These are phyloP conservation scores for Metschnikowia drakensbergensis DNA, from an alignment of 805 yeast species.

Conservation along the genomic window DNA sequence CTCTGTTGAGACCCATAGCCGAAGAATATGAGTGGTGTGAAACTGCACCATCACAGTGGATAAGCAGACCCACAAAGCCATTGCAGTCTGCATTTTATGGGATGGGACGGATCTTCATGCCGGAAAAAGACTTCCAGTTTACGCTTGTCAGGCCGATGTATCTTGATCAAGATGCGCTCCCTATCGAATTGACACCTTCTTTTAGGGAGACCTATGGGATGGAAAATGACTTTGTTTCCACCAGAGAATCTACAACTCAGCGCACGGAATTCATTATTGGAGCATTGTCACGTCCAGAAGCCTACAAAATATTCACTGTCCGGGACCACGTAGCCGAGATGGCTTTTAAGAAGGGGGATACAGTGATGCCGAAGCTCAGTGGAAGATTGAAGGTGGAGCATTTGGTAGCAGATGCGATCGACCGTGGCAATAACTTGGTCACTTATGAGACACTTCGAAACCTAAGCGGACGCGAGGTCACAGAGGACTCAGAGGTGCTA, in stretches of 20 bases:
- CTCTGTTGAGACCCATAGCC: constrained; percentile 7
- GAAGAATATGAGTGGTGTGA: constrained; percentile 28
- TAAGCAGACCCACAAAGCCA: constrained; percentile 15
- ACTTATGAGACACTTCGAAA: constrained; percentile 23
- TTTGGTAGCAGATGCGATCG: constrained; percentile 37
- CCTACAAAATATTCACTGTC: constrained; percentile 23
- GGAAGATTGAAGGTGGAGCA: constrained; percentile 49
- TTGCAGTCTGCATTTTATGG: constrained; percentile 36
- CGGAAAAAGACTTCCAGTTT: constrained; percentile 38
- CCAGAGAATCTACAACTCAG: constrained; percentile 24
- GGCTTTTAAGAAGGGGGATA: constrained; percentile 21
- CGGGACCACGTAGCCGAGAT: constrained; percentile 2
- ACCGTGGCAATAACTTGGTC: constrained; percentile 33
- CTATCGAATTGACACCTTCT: constrained; percentile 26
- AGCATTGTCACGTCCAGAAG: constrained; percentile 21
- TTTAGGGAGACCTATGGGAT: constrained; percentile 30
- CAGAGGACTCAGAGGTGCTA: constrained; percentile 14
- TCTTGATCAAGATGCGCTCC: constrained; percentile 11
- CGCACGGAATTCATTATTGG: constrained; percentile 30
- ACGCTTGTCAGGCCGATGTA: constrained; percentile 44
- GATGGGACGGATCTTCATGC: constrained; percentile 40
- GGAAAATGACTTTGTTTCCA: constrained; percentile 25
- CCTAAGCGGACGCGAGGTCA: constrained; percentile 3
- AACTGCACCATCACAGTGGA: constrained; percentile 22
- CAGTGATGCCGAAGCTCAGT: constrained; percentile 38